These are phyloP conservation scores for Gentiana macrophylla DNA, from an alignment of 257 asterid genomes.

Conservation along the genomic window DNA sequence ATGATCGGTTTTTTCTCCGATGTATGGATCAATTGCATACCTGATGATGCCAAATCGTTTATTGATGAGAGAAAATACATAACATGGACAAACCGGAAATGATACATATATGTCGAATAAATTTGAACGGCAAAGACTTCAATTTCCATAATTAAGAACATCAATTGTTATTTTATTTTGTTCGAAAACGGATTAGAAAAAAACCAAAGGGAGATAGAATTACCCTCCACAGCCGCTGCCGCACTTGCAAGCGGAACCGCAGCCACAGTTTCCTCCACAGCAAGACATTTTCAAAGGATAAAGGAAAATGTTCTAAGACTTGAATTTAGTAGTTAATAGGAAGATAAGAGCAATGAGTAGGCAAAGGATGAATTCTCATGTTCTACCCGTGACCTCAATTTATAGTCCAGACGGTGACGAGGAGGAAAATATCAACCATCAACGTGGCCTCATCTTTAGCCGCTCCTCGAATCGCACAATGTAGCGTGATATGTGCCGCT, in stretches of 20 bases:
- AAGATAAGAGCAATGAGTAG: neutral
- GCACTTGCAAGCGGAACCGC: slow-evolving; percentile 66
- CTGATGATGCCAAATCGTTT: no score
- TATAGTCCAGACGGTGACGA: slow-evolving; percentile 21
- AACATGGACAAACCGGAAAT: neutral
- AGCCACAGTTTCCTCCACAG: slow-evolving; percentile 62
- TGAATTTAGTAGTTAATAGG: no score
- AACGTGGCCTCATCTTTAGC: slow-evolving; percentile 33
- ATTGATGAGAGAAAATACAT: no score
- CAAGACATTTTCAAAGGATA: slow-evolving; percentile 37
- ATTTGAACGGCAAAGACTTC: no score
- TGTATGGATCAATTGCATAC: no score
- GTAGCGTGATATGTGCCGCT: no score
- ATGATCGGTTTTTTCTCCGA: no score
- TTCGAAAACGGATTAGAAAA: neutral
- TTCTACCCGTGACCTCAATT: neutral
- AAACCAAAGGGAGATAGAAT: neutral
- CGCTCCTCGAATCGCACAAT: no score
- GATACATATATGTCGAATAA: no score
- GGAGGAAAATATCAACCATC: slow-evolving; percentile 17
- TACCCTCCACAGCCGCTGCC: slow-evolving; percentile 63
- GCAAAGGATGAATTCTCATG: neutral
- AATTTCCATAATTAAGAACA: no score
- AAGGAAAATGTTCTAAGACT: no score
- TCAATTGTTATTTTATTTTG: no score